Evolutionary conservation across 306 rosid species (phyloP), one percentile per base, ranked within the genome.

Genomic region (Betula pendula): DNA sequence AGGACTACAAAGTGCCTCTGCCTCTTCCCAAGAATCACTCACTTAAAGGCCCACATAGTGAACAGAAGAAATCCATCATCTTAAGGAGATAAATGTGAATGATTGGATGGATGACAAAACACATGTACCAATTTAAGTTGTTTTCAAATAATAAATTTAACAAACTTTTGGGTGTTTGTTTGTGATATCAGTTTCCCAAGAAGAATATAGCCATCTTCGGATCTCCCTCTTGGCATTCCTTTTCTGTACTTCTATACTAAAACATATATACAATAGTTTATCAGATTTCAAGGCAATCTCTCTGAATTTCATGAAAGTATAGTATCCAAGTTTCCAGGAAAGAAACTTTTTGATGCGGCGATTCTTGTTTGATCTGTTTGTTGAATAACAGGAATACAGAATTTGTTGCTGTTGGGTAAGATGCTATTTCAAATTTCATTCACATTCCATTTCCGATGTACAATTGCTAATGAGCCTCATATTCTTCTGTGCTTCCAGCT

Each of bases 41-140:
- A 63, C 67, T 73, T 76, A 31, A 27, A 67, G 87, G 73, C 87
- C 90, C 91, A 81, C 90, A 80, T 44, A 56, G 33, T 74, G 75
- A 71, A 75, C 52, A 82, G 84, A 79, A 47, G 78, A 80, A 80
- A 79, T 76, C 70, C 80, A 91, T 88, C 77, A 82, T 84, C 78
- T 73, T 48, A 53, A 77, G 76, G 74, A 65, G 74, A 31, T 49
- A 58, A 81, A 33, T 47, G 29, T 75, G 87, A 75, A 86, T 75
- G 85, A 88, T 86, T 81, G 75, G 81, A 81, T 75, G 29, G 82
- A 76, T 76, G 69, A 58, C 69, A 82, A 77, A 77, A 70, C 87
- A 76, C 38, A 16, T 53, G 75, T 85, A 81, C 85, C 79, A 65
- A 50, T 22, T 13, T 27, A 43, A 35, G 72, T 79, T 75, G 63